Base-by-base conservation (phyloP, 148 eudicot species). In the Cornus suecica region DNA sequence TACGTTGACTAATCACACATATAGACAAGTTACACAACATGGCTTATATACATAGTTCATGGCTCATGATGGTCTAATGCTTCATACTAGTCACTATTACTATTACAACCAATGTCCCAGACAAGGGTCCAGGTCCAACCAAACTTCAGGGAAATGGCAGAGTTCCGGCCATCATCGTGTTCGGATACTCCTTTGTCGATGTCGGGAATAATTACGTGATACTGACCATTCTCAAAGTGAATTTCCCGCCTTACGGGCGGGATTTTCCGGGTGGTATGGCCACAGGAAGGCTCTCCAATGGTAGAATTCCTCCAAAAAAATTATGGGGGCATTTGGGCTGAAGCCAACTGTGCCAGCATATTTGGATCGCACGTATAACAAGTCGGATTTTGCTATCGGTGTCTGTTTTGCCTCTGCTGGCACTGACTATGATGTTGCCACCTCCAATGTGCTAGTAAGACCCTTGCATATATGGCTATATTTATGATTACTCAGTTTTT, bases 361-460 rank as follows among this genome's bases (percentile, higher is more conserved):
- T n/a, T n/a, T n/a, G n/a, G n/a, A n/a, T n/a, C n/a, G n/a, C n/a
- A n/a, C n/a, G n/a, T n/a, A n/a, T n/a, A n/a, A n/a, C n/a, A 92
- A 92, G 0, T 65, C 87, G 16, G 97, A 90, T 81, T 94, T 94
- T 68, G 89, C 94, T 11, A 73, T 76, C 23, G 99, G 99, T 11
- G 99, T 94, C 72, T 82, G 86, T 69, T 94, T 94, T 81, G 98
- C 98, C 31, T 94, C 98, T 26, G 97, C 97, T 70, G 99, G 97
- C 2, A 92, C 99, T 68, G 99, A 97, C 5, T 94, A 76, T 78
- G 99, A 94, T 52, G 90, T 82, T 65, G 82, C 90, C 28, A 94
- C 99, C 34, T 81, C 99, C 28, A 76, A 89, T 79, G 94, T 94
- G 27, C 84, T 92, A 4, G 99, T 94, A 79, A 89, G 97, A 83